Base-by-base conservation (phyloP, 495 filamentous ascomycete genomes). In the Penicillium alfredii region DNA sequence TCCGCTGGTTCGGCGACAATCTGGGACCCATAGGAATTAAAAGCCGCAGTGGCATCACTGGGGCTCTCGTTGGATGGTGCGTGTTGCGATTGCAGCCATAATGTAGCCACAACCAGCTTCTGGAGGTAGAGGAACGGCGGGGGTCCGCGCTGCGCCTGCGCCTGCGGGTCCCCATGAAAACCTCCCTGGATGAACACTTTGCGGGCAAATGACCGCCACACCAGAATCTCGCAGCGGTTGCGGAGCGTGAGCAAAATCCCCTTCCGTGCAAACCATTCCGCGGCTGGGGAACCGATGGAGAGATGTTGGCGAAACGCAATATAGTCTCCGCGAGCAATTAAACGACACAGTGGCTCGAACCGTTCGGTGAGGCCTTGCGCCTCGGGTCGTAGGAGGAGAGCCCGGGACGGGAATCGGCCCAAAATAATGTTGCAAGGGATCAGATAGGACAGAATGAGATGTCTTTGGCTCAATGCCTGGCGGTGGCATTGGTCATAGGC, bases 141-240 rank as follows among this genome's bases (percentile, higher is more conserved):
- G 4, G 66, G 64, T 3, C 63, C 60, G 16, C 63, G 60, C 34
- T 64, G 61, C 32, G 52, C 56, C 36, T 56, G 55, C 37, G 48
- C 51, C 30, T 53, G 55, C 4, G 43, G 43, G 13, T 79, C 68
- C 52, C 79, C 52, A 50, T 62, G 51, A 53, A 72, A 65, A 18
- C 77, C 76, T 28, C 62, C 63, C 11, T 84, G 64, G 7, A 87
- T 61, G 52, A 90, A 96, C 0, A 81, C 79, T 32, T 77, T 82
- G 6, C 92, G 76, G 8, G 81, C 76, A 12, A 98, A 72, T 2
- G 83, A 84, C 2, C 90, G 78, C 88, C 86, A 94, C 6, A 94
- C 74, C 0, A 94, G 70, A 3, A 85, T 72, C 32, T 93, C 83
- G 27, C 88, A 82, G 26, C 83, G 71, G 51, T 81, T 81, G 6